Conservation (phyloP, 2,329 filamentous ascomycete species). For the Pyrenophora graminea region DNA sequence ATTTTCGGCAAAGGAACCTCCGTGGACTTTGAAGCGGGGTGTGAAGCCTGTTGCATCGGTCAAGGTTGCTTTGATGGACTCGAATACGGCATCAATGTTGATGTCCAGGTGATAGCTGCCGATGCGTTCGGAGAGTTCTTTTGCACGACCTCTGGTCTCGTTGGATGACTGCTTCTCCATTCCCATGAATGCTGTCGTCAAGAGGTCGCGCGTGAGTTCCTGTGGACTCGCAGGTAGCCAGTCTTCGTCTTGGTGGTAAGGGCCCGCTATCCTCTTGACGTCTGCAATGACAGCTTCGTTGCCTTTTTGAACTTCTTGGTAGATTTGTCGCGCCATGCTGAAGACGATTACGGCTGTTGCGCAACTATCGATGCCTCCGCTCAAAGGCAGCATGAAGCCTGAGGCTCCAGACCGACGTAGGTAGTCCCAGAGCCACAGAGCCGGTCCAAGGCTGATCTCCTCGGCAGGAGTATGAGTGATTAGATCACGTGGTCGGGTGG, state of each 20-base stretch:
- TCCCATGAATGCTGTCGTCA: slow-evolving; percentile 54
- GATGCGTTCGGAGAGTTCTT: slow-evolving; percentile 63
- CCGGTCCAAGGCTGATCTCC: slow-evolving; percentile 64
- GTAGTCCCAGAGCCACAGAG: slow-evolving; percentile 71
- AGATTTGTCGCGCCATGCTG: slow-evolving; percentile 61
- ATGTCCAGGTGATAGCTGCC: slow-evolving; percentile 71
- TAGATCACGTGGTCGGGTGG: slow-evolving; percentile 48
- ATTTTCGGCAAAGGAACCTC: slow-evolving; percentile 65
- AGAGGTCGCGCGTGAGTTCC: slow-evolving; percentile 63
- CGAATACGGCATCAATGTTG: slow-evolving; percentile 61
- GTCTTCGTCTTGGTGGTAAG: slow-evolving; percentile 48
- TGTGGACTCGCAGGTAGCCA: slow-evolving; percentile 62
- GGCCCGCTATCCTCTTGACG: slow-evolving; percentile 57
- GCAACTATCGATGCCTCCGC: slow-evolving; percentile 64
- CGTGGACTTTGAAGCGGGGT: slow-evolving; percentile 66
- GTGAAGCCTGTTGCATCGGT: slow-evolving; percentile 63
- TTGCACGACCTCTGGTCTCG: slow-evolving; percentile 69
- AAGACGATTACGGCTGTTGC: slow-evolving; percentile 39
- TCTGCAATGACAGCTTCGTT: slow-evolving; percentile 61
- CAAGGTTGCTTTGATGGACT: slow-evolving; percentile 64
- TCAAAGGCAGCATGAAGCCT: slow-evolving; percentile 62
- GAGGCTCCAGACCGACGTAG: slow-evolving; percentile 56
- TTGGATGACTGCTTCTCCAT: slow-evolving; percentile 55
- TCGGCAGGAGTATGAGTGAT: slow-evolving; percentile 59
- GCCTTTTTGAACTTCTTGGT: slow-evolving; percentile 55